Percentiles rank a stretch among this genome's conserved stretches.
phyloP scores from a whole-genome alignment of 345 rosid species.

The Eucalyptus regnans region DNA sequence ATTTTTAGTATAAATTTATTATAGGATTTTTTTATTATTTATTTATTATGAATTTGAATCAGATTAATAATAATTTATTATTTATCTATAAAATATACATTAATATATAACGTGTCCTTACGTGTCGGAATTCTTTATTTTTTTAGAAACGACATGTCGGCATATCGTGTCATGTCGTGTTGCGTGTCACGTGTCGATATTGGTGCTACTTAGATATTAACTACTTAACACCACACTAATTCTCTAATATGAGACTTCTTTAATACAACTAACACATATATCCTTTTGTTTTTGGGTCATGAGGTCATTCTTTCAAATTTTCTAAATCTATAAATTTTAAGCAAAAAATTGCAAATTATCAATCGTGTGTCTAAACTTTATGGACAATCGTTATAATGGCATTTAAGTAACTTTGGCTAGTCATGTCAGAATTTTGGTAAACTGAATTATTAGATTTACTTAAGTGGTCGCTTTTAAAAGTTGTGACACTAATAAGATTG shows the following conservation, averaged over 20 bases:
- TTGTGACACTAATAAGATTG: neutral
- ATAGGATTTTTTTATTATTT: no score
- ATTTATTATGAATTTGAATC: no score
- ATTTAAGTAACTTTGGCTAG: neutral
- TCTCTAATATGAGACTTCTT: neutral
- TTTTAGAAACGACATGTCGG: accelerated
- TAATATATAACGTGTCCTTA: no score
- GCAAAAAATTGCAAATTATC: neutral
- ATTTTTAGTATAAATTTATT: no score
- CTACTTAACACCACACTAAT: neutral
- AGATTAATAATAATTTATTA: no score
- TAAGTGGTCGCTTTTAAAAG: neutral
- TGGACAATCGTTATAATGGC: neutral
- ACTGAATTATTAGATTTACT: neutral
- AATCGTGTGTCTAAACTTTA: neutral
- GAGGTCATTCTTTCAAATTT: neutral
- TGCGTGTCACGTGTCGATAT: accelerated
- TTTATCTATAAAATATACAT: no score
- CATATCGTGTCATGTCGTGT: accelerated
- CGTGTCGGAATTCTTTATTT: accelerated
- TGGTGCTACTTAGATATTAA: no score
- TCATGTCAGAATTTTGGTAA: neutral
- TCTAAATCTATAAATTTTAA: neutral
- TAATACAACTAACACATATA: no score
- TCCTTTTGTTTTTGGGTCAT: neutral